A percentile compares a stretch with the other conserved stretches of the same genome.
Conservation (phyloP, 176 grass and related monocot genomes). For the Chrysopogon serrulatus region DNA sequence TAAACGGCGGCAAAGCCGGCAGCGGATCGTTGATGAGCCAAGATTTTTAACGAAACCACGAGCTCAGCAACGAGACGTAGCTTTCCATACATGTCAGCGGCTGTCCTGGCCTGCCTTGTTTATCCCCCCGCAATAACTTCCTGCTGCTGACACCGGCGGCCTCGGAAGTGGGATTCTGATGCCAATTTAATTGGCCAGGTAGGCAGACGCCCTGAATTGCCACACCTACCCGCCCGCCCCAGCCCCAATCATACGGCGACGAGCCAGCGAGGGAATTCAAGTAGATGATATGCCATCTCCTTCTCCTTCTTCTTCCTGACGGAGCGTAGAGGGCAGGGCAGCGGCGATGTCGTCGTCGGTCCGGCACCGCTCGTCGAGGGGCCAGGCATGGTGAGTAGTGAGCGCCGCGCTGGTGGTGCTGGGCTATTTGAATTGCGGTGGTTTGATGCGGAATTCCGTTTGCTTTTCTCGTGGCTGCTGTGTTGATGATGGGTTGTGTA, state of each 20-base stretch:
- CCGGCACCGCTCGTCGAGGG: slow-evolving; percentile 27
- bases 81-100: slow-evolving; percentile 30
- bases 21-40: background rate
- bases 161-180: slow-evolving; percentile 33
- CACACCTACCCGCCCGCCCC: slow-evolving; percentile 29
- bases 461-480: background rate
- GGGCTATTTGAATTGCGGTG: background rate
- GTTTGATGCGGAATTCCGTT: background rate
- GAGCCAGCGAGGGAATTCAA: background rate
- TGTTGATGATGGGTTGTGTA: background rate
- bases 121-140: slow-evolving; percentile 34
- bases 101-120: background rate
- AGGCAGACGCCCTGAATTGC: slow-evolving; percentile 30
- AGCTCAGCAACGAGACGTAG: background rate
- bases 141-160: background rate
- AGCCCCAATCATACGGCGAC: slow-evolving; percentile 11
- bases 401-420: background rate
- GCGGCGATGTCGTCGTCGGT: slow-evolving; percentile 39
- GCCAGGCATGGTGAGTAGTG: slow-evolving; percentile 54
- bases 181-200: slow-evolving; percentile 38
- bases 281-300: background rate
- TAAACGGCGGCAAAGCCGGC: background rate
- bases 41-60: slow-evolving; percentile 15
- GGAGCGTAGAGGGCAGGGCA: background rate
- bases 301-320: background rate